Evolutionary conservation across 176 grass and related monocot species (phyloP), one percentile per base, ranked within the genome.

Genomic region (Elaeis guineensis): DNA sequence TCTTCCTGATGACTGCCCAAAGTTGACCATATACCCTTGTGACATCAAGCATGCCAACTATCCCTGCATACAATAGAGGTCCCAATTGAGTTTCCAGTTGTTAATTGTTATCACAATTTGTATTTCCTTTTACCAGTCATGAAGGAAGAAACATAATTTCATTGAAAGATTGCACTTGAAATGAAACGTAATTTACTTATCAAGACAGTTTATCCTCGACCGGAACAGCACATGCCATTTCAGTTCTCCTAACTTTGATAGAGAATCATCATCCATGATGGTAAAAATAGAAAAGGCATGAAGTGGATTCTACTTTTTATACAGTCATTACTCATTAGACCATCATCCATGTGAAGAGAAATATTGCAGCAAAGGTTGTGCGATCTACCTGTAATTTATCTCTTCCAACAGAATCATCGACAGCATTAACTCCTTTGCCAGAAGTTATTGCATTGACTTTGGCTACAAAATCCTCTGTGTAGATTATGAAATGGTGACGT

Each of bases 371-470:
- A 17, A 70, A 63, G 44, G 16, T 21, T 21, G 51, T 39, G 9
- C 0, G 18, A 49, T 25, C 21, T 83, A 96, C 87, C 86, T 85
- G 71, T 72, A 80, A 88, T 54, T 81, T 91, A 25, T 97, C 87
- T 78, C 91, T 97, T 20, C 92, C 87, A 26, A 97, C 85, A 39
- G 87, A 88, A 80, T 97, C 92, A 73, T 97, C 91, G 18, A 97
- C 87, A 49, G 78, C 84, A 50, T 89, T 66, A 16, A 97, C 92
- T 53, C 87, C 92, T 69, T 85, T 88, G 11, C 75, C 87, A 5
- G 21, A 59, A 58, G 92, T 91, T 60, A 97, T 88, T 67, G 88
- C 84, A 66, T 78, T 75, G 62, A 97, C 92, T 78, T 59, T 88
- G 55, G 72, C n/a, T 2, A 72, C 92, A 8, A 97, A 83, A 69